These are phyloP conservation scores for Cladosporium oxysporum DNA, from an alignment of 2,329 filamentous ascomycete genomes.

Conservation along the genomic window DNA sequence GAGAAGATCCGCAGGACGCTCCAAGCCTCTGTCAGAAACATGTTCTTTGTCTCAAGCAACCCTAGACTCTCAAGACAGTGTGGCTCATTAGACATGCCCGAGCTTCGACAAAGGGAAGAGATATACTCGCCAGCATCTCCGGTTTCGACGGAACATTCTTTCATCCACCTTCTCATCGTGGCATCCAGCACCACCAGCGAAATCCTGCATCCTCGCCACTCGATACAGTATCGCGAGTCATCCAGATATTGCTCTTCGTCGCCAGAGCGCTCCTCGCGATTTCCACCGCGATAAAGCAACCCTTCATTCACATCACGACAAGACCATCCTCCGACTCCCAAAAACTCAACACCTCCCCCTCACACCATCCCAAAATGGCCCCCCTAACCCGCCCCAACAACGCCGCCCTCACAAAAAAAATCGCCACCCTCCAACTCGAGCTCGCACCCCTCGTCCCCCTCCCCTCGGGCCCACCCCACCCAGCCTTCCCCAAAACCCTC, in stretches of 20 bases:
- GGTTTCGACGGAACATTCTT: not conserved
- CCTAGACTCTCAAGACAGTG: not conserved
- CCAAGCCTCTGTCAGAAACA: not conserved
- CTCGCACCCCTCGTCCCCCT: conserved; percentile 65
- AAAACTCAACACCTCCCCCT: too few relatives aligned
- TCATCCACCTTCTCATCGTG: not conserved
- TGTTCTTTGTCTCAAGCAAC: not conserved
- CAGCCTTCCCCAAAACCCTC: conserved; percentile 65
- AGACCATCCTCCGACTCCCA: not conserved
- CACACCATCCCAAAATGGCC: conserved; percentile 28
- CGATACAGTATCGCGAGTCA: not conserved
- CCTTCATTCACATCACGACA: not conserved
- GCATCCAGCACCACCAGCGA: not conserved
- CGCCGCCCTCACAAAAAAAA: conserved; percentile 57
- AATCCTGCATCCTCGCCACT: not conserved
- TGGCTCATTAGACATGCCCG: not conserved
- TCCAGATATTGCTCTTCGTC: not conserved
- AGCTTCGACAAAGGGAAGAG: not conserved
- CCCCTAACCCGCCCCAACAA: conserved; percentile 35
- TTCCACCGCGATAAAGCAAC: not conserved
- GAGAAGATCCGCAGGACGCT: not conserved
- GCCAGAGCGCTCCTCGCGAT: not conserved
- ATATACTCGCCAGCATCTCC: not conserved
- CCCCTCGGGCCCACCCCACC: conserved; percentile 62
- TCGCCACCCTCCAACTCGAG: conserved; percentile 64